Evolutionary conservation across 495 filamentous ascomycete genomes (phyloP), one percentile per base, ranked within the genome.

Genomic region (Penicillium turbatum): DNA sequence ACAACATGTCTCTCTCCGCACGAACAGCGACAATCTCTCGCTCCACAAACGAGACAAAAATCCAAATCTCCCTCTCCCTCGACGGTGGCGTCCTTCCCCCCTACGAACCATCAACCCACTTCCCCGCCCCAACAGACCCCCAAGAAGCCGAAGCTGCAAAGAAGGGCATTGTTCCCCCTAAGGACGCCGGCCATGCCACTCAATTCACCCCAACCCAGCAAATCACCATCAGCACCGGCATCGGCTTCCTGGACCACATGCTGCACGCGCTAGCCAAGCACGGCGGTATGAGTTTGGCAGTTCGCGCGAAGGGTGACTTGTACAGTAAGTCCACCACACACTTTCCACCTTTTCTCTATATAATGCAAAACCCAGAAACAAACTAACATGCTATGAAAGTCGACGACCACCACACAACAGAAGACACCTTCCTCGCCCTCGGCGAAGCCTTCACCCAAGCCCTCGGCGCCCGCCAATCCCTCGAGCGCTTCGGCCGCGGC

Each of bases 201-300:
- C 95, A 97, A 62, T 76, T 82, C 60, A 88, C 85, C 35, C 81
- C 83, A 32, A 85, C 83, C 46, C 95, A 97, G 75, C 81, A 81
- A 42, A 95, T 98, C 64, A 84, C 80, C 67, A 79, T 97, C 52
- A 87, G 87, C 79, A 93, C 92, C 1, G 93, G 93, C 43, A 95
- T 98, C 65, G 93, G 93, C n/a, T 98, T 98, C 72, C 76, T 98
- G 30, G 93, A 98, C 75, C 93, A 98, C 76, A 97, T 98, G 93
- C 78, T 98, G 44, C 93, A 98, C 68, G 93, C 93, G 26, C 82
- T 97, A 35, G 87, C 93, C 2, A 97, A 98, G 68, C 93, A 98
- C 71, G 84, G 88, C 0, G 92, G 92, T 15, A 96, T 92, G 93
- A 90, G 85, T 76, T 70, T 98, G 60, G 81, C 81, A 8, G 72